These are phyloP conservation scores for Cicer cuneatum DNA, from an alignment of 306 rosid genomes.

Conservation along the genomic window DNA sequence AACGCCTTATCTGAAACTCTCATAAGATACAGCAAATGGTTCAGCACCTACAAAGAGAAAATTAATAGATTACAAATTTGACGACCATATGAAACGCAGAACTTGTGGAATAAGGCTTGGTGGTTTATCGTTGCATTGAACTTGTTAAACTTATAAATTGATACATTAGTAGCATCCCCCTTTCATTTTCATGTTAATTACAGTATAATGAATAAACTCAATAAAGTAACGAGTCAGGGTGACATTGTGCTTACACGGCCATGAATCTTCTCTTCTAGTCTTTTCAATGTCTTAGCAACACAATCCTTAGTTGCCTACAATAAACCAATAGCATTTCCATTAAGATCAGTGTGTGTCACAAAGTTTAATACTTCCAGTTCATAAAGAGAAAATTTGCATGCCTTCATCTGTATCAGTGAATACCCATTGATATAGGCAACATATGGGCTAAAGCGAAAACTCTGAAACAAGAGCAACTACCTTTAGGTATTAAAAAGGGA, in stretches of 20 bases:
- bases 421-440: conserved; percentile 34
- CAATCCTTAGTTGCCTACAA: conserved; percentile 98
- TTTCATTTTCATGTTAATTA: conserved; percentile 29
- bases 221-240: conserved; percentile 16
- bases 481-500: conserved; percentile 21
- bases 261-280: conserved; percentile 97
- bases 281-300: conserved; percentile 93
- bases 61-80: conserved; percentile 45
- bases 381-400: conserved; percentile 22
- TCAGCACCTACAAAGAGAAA: conserved; percentile 73
- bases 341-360: not conserved
- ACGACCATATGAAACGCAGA: conserved; percentile 16
- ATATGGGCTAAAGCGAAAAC: conserved; percentile 15
- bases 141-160: not conserved
- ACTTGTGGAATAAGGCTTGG: not conserved
- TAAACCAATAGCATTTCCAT: conserved; percentile 34
- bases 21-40: conserved; percentile 86
- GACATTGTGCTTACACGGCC: conserved; percentile 74
- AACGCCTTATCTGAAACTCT: conserved; percentile 80
- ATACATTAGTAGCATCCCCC: conserved; percentile 29
- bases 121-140: not conserved
- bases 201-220: conserved; percentile 8
- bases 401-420: conserved; percentile 9
- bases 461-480: conserved; percentile 1
- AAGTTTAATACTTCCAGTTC: conserved; percentile 1